Evolutionary conservation across 2,329 filamentous ascomycete species (phyloP).

Genomic region (Hypocreales sp.): DNA sequence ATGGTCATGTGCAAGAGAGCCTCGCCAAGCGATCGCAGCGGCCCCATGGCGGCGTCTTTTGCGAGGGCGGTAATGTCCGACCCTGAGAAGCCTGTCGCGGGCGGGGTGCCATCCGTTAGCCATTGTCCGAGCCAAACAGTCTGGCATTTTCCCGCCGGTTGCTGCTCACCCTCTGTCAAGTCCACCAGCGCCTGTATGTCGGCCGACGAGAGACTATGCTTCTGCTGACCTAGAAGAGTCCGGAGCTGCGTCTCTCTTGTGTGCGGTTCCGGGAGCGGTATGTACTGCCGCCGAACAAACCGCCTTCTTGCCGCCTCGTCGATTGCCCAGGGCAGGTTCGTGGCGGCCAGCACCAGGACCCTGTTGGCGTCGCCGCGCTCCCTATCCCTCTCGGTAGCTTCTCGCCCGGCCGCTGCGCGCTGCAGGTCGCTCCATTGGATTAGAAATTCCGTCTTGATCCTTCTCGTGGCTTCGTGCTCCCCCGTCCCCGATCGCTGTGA

Average conservation of each 20-base stretch:
- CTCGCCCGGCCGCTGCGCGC: constrained; percentile 75
- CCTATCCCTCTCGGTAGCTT: constrained; percentile 49
- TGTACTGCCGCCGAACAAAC: constrained; percentile 91
- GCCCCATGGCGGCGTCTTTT: constrained; percentile 97
- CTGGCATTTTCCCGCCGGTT: no score
- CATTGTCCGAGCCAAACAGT: no score
- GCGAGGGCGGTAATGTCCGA: constrained; percentile 93
- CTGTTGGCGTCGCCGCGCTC: constrained; percentile 68
- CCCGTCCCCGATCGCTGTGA: constrained; percentile 69
- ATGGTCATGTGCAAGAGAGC: constrained; percentile 80
- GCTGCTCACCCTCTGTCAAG: constrained; percentile 61
- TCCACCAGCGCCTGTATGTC: constrained; percentile 64
- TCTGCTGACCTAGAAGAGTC: constrained; percentile 73
- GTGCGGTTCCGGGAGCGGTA: constrained; percentile 74
- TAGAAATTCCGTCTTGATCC: constrained; percentile 95
- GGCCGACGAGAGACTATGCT: constrained; percentile 55
- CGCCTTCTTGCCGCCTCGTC: constrained; percentile 84
- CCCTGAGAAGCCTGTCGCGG: constrained; percentile 72
- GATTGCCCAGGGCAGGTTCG: constrained; percentile 94
- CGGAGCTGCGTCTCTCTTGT: constrained; percentile 68
- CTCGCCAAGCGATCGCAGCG: constrained; percentile 77
- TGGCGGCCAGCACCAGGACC: constrained; percentile 86
- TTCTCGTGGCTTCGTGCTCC: constrained; percentile 82
- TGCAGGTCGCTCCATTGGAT: constrained; percentile 96
- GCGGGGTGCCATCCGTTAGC: no score